Evolutionary conservation across 352 stramenopile genomes (phyloP).

Genomic region (Phytophthora pseudosyringae): DNA sequence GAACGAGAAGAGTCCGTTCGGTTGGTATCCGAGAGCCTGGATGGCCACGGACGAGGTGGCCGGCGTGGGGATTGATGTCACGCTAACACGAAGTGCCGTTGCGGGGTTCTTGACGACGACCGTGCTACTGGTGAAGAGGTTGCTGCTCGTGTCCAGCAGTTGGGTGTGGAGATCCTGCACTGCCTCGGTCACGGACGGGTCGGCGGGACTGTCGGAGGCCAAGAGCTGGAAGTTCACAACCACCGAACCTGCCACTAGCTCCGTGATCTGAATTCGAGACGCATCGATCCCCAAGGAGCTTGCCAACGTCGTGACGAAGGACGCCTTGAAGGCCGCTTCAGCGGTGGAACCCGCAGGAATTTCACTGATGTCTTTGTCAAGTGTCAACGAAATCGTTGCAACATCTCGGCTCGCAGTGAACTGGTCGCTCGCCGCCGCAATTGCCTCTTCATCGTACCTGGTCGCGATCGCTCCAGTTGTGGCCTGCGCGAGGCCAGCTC

Average conservation of each 20-base stretch:
- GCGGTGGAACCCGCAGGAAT: slow-evolving; percentile 56
- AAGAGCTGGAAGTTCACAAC: slow-evolving; percentile 71
- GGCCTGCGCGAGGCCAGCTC: slow-evolving; percentile 15
- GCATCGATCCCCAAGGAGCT: slow-evolving; percentile 52
- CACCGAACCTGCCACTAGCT: slow-evolving; percentile 60
- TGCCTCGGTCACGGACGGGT: slow-evolving; percentile 55
- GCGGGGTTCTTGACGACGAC: slow-evolving; percentile 43
- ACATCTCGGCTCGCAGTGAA: slow-evolving; percentile 56
- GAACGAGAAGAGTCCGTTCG: slow-evolving; percentile 71
- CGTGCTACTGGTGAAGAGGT: slow-evolving; percentile 34
- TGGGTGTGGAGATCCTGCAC: slow-evolving; percentile 53
- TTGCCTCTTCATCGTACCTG: slow-evolving; percentile 41
- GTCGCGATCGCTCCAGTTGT: background rate
- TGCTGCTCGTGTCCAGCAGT: slow-evolving; percentile 46
- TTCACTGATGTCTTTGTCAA: slow-evolving; percentile 68
- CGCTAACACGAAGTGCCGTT: slow-evolving; percentile 39
- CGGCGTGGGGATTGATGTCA: slow-evolving; percentile 25
- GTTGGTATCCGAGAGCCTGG: slow-evolving; percentile 62
- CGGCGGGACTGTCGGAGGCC: slow-evolving; percentile 51
- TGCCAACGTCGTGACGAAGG: slow-evolving; percentile 45
- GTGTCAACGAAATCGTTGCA: slow-evolving; percentile 52
- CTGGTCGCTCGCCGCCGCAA: slow-evolving; percentile 33
- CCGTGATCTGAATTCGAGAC: slow-evolving; percentile 59
- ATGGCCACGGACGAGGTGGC: slow-evolving; percentile 36
- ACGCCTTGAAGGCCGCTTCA: slow-evolving; percentile 56